A percentile compares a stretch with the other conserved stretches of the same genome.
Evolutionary conservation across 1,284 basidiomycete species (phyloP).

Genomic region (Pseudozyma sp.): DNA sequence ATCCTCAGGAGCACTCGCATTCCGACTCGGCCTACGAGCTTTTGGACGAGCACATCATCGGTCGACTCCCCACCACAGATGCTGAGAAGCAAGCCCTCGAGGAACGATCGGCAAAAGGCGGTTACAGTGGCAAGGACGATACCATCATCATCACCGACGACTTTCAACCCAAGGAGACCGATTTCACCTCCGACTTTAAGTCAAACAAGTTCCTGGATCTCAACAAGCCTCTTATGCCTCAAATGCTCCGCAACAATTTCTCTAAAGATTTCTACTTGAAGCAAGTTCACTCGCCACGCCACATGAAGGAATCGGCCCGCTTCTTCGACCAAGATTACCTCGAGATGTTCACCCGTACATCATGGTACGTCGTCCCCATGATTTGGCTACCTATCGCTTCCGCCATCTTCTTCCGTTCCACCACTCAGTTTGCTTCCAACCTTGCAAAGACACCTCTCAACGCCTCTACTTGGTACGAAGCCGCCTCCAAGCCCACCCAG

Average conservation of each 20-base stretch:
- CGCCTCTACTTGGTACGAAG: constrained; percentile 63
- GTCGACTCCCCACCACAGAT: constrained; percentile 46
- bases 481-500: constrained; percentile 72
- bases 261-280: constrained; percentile 95
- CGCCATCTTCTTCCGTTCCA: constrained; percentile 83
- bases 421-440: constrained; percentile 77
- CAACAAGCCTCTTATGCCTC: constrained; percentile 82
- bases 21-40: constrained; percentile 92
- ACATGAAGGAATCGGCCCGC: constrained; percentile 85
- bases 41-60: constrained; percentile 78
- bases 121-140: constrained; percentile 60
- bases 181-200: constrained; percentile 71
- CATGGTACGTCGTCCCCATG: constrained; percentile 93
- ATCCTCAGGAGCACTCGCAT: constrained; percentile 88
- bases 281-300: constrained; percentile 93
- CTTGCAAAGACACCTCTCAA: constrained; percentile 28
- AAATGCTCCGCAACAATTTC: constrained; percentile 86
- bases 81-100: constrained; percentile 42
- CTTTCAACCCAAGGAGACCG: constrained; percentile 65
- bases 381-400: constrained; percentile 90
- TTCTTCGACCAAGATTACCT: constrained; percentile 86
- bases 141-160: constrained; percentile 76
- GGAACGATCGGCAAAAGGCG: constrained; percentile 39
- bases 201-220: constrained; percentile 94
- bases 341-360: constrained; percentile 87